Base-by-base conservation (phyloP, 805 yeast genomes). In the Torulaspora maleeae region DNA sequence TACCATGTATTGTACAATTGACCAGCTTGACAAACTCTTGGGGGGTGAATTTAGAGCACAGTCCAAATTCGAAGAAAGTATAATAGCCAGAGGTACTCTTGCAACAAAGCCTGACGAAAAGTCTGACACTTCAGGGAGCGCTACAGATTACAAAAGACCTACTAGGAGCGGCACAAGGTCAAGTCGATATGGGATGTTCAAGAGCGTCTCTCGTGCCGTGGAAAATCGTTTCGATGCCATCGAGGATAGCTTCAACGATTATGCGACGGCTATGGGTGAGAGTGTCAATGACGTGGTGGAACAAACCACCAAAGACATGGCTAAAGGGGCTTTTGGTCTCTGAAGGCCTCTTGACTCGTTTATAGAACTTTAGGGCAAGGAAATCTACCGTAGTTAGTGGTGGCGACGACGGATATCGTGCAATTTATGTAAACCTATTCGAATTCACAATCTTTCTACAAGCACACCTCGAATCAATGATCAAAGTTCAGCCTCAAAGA, bases 41-140 rank as follows among this genome's bases (percentile, higher is more conserved):
- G 86, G 85, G 4, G 97, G 97, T 1, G 82, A 82, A 0, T 77
- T 79, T 43, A 75, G 95, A 51, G 79, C 83, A 36, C 68, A 74
- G 16, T 72, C 82, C 1, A 80, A 78, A 57, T 72, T 74, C 43
- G 69, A 72, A 22, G 95, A 86, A 54, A 77, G 81, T 42, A 72
- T 70, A 16, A 63, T 83, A 45, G 84, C 83, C 1, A 65, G 46
- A 50, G 78, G 75, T 45, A 70, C 65, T 2, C 43, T 69, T 6
- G 56, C 68, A 7, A 22, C 55, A 27, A 55, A 59, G 43, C 55
- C 66, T 20, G 47, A 48, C 44, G 46, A 49, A 27, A 29, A 22
- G 22, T 8, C 28, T 12, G 30, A 43, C 36, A 27, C 56, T 51
- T 20, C 44, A 41, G 38, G 27, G 39, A 43, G 49, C 27, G 52